A percentile compares a stretch with the other conserved stretches of the same genome.
These are phyloP conservation scores for Candida pini DNA, from an alignment of 805 yeast genomes.

Conservation along the genomic window DNA sequence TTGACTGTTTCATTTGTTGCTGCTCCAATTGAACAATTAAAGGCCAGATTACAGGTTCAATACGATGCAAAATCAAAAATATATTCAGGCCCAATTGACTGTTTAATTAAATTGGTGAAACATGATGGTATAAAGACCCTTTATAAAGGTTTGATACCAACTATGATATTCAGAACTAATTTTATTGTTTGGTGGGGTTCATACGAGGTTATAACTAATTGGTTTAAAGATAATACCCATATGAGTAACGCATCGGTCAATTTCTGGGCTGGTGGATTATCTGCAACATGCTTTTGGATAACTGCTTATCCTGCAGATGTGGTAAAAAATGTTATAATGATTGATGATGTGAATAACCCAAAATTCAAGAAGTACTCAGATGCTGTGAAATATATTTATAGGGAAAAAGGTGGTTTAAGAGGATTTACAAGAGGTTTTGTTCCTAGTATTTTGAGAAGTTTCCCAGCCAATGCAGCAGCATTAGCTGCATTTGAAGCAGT, in stretches of 20 bases:
- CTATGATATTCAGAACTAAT: constrained; percentile 82
- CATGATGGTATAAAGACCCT: constrained; percentile 66
- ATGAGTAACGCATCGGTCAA: constrained; percentile 67
- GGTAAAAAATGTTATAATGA: constrained; percentile 78
- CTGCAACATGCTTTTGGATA: constrained; percentile 85
- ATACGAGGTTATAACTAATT: constrained; percentile 70
- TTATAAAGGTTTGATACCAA: constrained; percentile 77
- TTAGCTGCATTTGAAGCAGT: constrained; percentile 83
- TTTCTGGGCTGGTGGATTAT: constrained; percentile 88
- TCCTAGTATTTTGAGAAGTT: constrained; percentile 74
- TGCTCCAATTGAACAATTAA: constrained; percentile 86
- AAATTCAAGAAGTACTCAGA: constrained; percentile 64
- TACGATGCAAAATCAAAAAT: constrained; percentile 67
- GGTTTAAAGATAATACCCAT: constrained; percentile 58
- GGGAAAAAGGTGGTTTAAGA: constrained; percentile 47
- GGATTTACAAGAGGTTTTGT: constrained; percentile 81
- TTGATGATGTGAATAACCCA: constrained; percentile 70
- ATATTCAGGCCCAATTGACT: constrained; percentile 78
- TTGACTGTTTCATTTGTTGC: constrained; percentile 94
- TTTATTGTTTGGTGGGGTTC: constrained; percentile 95
- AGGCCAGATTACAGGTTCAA: constrained; percentile 85
- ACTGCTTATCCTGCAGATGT: constrained; percentile 88
- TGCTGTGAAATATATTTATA: constrained; percentile 66
- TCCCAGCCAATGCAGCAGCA: constrained; percentile 94
- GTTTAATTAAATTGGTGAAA: constrained; percentile 51